These are phyloP conservation scores for Penicillium sclerotiorum DNA, from an alignment of 2,329 filamentous ascomycete genomes.

Conservation along the genomic window DNA sequence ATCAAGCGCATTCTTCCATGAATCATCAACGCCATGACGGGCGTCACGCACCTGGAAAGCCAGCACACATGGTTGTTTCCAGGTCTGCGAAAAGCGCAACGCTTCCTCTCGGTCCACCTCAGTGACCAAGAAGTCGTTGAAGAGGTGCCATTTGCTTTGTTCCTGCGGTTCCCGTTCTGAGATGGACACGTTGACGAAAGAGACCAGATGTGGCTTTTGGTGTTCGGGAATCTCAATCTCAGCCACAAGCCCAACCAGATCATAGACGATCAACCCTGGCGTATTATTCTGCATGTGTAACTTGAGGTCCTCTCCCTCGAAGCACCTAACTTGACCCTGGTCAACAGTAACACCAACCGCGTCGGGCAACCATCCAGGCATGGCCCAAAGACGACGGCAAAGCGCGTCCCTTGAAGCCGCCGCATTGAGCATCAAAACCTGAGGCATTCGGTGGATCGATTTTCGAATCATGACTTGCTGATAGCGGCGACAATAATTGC, in stretches of 20 bases:
- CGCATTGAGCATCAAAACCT: slow-evolving; percentile 83
- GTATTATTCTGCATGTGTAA: slow-evolving; percentile 76
- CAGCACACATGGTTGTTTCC: slow-evolving; percentile 90
- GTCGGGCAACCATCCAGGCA: slow-evolving; percentile 86
- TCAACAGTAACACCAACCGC: slow-evolving; percentile 93
- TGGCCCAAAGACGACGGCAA: slow-evolving; percentile 76
- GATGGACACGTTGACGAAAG: slow-evolving; percentile 77
- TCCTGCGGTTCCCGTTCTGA: slow-evolving; percentile 50
- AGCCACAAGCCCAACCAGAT: slow-evolving; percentile 83
- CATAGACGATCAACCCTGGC: slow-evolving; percentile 84
- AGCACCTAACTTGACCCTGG: slow-evolving; percentile 90
- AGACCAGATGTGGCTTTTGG: slow-evolving; percentile 87
- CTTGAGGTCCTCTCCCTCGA: slow-evolving; percentile 86
- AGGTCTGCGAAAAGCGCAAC: slow-evolving; percentile 81
- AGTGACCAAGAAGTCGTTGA: slow-evolving; percentile 94
- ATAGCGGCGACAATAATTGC: slow-evolving; percentile 85
- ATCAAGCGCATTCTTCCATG: slow-evolving; percentile 84
- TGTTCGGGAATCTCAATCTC: slow-evolving; percentile 86
- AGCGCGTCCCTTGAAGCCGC: slow-evolving; percentile 69
- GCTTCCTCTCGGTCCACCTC: slow-evolving; percentile 80
- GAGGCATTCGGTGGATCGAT: slow-evolving; percentile 77
- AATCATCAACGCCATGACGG: slow-evolving; percentile 79
- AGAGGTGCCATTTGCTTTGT: slow-evolving; percentile 84
- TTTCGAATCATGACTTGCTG: slow-evolving; percentile 85
- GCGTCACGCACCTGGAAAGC: slow-evolving; percentile 81